These are phyloP conservation scores for Fusarium dimerum DNA, from an alignment of 2,329 filamentous ascomycete species.

Conservation along the genomic window DNA sequence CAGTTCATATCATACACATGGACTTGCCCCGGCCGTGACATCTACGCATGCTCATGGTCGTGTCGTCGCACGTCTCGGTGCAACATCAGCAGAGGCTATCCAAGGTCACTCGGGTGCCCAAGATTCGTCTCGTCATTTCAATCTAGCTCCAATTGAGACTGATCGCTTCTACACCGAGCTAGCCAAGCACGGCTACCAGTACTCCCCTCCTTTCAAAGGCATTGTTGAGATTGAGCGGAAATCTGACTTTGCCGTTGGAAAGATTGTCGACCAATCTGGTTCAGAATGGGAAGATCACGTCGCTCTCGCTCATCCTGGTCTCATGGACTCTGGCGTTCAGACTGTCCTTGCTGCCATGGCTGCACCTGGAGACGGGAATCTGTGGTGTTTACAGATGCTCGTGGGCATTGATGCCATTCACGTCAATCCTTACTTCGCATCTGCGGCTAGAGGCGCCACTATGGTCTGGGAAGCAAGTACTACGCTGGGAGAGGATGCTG, in stretches of 20 bases:
- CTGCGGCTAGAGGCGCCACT: not conserved
- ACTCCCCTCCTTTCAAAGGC: constrained; percentile 3
- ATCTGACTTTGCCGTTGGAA: constrained; percentile 6
- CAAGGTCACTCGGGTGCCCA: no score
- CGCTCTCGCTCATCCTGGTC: not conserved
- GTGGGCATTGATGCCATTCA: not conserved
- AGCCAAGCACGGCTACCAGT: constrained; percentile 6
- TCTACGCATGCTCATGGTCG: constrained; percentile 2
- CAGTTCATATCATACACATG: constrained; percentile 4
- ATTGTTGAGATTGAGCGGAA: constrained; percentile 6
- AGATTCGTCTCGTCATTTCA: not conserved
- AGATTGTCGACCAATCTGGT: not conserved
- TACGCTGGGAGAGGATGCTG: not conserved
- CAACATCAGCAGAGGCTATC: not conserved
- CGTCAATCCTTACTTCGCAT: not conserved
- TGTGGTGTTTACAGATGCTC: constrained; percentile 6
- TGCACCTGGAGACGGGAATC: not conserved
- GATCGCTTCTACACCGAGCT: constrained; percentile 7
- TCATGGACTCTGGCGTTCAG: constrained; percentile 5
- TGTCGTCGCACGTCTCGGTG: not conserved
- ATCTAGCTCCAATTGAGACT: constrained; percentile 1
- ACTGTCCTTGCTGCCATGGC: constrained; percentile 7
- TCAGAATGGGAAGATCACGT: constrained; percentile 2
- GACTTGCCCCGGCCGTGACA: no score
- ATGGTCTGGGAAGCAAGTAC: constrained; percentile 3